Base-by-base conservation (phyloP, 1,284 basidiomycete species). In the Bjerkandera adusta region DNA sequence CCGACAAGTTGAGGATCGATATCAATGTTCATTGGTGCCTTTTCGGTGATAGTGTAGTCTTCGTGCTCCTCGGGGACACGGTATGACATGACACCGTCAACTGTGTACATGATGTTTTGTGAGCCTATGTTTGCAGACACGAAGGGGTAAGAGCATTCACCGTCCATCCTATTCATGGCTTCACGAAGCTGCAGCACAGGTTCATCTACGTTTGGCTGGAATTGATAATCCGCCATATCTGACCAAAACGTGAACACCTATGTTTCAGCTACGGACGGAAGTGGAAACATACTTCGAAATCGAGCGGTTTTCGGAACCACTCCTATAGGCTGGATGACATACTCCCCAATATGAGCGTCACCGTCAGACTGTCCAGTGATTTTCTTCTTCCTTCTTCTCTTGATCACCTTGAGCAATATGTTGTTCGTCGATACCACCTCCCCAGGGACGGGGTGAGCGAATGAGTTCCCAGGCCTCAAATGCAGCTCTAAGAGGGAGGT, bases 171-270 rank as follows among this genome's bases (percentile, higher is more conserved):
- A 37, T 82, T 76, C 78, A 97, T 85, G 0, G 89, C 80, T 10
- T 73, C 57, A 2, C 88, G 81, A 43, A 97, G 66, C 49, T 81
- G 69, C 2, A 82, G 68, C 3, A 92, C 69, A 3, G 84, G 81
- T 58, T 94, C 89, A 18, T 79, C 66, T 58, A 74, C 71, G 47
- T 85, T 72, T 1, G 91, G 89, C 47, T 84, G 79, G 65, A 82
- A 96, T 65, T 96, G 92, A 61, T 83, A 96, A 63, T 97, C 93
- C 34, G 85, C 90, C 89, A 96, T 92, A 50, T 83, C 93, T 97
- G 20, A n/a, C n/a, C n/a, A n/a, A n/a, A n/a, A n/a, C n/a, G n/a
- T 7, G 6, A 21, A 41, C n/a, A 45, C 5, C 32, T 15, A 15
- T 8, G 32, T 40, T 26, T 32, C 46, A 38, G 50, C 27, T 21